Conservation (phyloP, 2,329 filamentous ascomycete species). For the Pseudogymnoascus sp. region DNA sequence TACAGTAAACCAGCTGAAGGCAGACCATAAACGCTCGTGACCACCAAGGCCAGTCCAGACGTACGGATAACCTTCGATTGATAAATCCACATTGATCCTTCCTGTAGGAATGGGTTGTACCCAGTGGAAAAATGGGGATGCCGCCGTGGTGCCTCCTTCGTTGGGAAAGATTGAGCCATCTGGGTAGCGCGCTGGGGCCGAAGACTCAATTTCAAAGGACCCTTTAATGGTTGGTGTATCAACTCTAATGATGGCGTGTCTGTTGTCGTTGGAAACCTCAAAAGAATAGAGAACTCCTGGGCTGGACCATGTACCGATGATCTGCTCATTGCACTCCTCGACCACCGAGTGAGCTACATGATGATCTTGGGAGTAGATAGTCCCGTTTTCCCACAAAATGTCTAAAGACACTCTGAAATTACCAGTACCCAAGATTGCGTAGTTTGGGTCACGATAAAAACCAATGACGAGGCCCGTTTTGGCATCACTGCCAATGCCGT, state of each 20-base stretch:
- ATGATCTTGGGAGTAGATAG: slow-evolving; percentile 21
- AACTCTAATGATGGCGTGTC: not conserved
- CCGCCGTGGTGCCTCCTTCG: slow-evolving; percentile 7
- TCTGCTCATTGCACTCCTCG: slow-evolving; percentile 17
- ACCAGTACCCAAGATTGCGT: slow-evolving; percentile 23
- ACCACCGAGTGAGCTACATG: slow-evolving; percentile 21
- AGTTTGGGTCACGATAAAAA: slow-evolving; percentile 27
- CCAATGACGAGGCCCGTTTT: slow-evolving; percentile 22
- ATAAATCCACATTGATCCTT: slow-evolving; percentile 14
- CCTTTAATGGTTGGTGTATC: slow-evolving; percentile 12
- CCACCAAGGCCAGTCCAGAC: slow-evolving; percentile 20
- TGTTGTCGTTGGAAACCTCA: not conserved
- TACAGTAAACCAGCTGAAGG: slow-evolving; percentile 18
- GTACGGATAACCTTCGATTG: slow-evolving; percentile 13
- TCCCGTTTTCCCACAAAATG: slow-evolving; percentile 20
- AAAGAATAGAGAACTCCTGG: not conserved
- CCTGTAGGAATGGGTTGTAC: slow-evolving; percentile 19
- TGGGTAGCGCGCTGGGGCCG: slow-evolving; percentile 14
- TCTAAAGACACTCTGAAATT: slow-evolving; percentile 24
- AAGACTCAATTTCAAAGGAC: slow-evolving; percentile 15
- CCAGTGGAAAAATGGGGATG: slow-evolving; percentile 18
- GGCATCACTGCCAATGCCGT: slow-evolving; percentile 23
- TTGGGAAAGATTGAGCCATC: slow-evolving; percentile 12
- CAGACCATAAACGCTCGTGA: slow-evolving; percentile 21
- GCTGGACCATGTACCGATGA: not conserved